Evolutionary conservation across 768 basidiomycete species (phyloP), one percentile per base, ranked within the genome.

Genomic region (Russula sp.): DNA sequence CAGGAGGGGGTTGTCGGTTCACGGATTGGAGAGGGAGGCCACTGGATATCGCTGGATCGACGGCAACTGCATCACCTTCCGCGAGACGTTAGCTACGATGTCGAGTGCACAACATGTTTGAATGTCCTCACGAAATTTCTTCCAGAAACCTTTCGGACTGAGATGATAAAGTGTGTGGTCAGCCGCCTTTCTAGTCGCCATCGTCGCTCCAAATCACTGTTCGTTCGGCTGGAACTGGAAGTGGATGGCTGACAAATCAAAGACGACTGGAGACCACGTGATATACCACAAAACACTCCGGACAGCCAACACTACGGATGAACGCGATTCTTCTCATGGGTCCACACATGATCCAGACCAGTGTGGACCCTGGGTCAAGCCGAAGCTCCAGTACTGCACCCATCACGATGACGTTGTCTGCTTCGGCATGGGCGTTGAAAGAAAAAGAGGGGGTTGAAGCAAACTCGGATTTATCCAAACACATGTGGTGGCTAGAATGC

Each of bases 121-220:
- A 13, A 29, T 7, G 20, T 42, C 79, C 91, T 62, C 68, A 93
- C 93, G 84, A 71, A 97, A 93, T 78, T 89, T 93, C 83, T 95
- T 96, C 94, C 94, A 96, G 73, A 96, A 95, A 9, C 94, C 93
- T 74, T 87, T 85, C 29, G 89, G 86, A 69, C 83, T 84, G 68
- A 93, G 82, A 71, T 97, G 94, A 75, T 97, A 97, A 48, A 93
- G 81, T 3, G 90, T 94, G 41, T 88, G 86, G 70, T 97, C 92
- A 66, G 92, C 90, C 34, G 80, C 84, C 75, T 85, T 91, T 77
- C 83, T 88, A 63, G 81, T 81, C 60, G 88, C 84, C 86, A 88
- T 88, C 72, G 72, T 65, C 25, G 48, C 38, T 18, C 42, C n/a
- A 35, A 38, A 18, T 29, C 25, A 29, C 25, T 29, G n/a, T 29